These are phyloP conservation scores for Delonix regia DNA, from an alignment of 306 rosid genomes.

Conservation along the genomic window DNA sequence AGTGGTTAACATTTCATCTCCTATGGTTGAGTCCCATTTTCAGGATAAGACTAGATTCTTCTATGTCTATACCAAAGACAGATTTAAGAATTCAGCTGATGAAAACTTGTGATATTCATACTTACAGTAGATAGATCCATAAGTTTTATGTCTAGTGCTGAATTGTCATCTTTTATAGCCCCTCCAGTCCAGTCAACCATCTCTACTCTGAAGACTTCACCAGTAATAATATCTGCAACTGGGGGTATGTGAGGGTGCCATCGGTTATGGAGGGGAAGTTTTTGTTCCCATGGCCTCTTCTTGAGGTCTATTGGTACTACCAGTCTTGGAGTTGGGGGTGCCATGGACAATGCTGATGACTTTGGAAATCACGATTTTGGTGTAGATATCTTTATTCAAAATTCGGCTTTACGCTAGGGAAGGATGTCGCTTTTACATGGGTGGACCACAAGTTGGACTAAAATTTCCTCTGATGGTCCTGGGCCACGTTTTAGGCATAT, in stretches of 20 bases:
- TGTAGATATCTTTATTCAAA: slow-evolving; percentile 11
- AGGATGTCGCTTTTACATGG: slow-evolving; percentile 2
- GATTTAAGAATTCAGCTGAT: background rate
- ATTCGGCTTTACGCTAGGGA: slow-evolving; percentile 15
- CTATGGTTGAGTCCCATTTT: background rate
- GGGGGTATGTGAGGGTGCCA: slow-evolving; percentile 84
- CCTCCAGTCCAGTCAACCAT: slow-evolving; percentile 92
- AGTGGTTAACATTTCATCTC: background rate
- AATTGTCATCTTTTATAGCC: slow-evolving; percentile 61
- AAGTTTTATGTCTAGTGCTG: slow-evolving; percentile 66
- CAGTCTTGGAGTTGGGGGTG: slow-evolving; percentile 59
- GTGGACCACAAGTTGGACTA: slow-evolving; percentile 38
- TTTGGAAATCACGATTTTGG: background rate
- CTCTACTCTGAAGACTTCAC: slow-evolving; percentile 69
- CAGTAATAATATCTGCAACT: slow-evolving; percentile 51
- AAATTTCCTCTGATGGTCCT: slow-evolving; percentile 6
- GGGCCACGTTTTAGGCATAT: background rate
- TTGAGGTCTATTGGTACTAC: slow-evolving; percentile 71
- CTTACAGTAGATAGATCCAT: slow-evolving; percentile 76
- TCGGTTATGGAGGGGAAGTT: slow-evolving; percentile 77
- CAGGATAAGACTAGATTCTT: background rate
- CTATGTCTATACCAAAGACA: background rate
- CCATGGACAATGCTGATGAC: slow-evolving; percentile 52
- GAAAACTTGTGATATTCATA: background rate
- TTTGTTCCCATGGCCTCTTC: slow-evolving; percentile 77